Evolutionary conservation across 352 stramenopile species (phyloP), one percentile per base, ranked within the genome.

Genomic region (Phytopythium aichiense): DNA sequence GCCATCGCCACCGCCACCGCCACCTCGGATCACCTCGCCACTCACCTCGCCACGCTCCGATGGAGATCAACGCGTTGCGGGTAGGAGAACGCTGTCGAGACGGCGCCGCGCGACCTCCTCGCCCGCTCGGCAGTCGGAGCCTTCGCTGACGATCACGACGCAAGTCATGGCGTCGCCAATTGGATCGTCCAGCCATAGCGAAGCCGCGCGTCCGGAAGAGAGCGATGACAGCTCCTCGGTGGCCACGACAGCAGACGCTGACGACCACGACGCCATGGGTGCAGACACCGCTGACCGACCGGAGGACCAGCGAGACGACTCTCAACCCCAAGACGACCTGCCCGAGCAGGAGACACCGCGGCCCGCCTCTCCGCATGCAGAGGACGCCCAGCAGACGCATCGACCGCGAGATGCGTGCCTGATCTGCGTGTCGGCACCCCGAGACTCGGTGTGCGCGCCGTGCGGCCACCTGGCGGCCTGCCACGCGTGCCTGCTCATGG

Each of bases 401-500:
- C 5, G 7, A 7, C 56, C 63, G 22, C 64, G 60, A 2, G 60
- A 73, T 49, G 49, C 65, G 52, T 88, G 76, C 55, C 58, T 71
- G n/a, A 73, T 88, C 55, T 88, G 77, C 63, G 77, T 79, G 61
- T 70, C 74, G 28, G 62, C 65, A 8, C 37, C 60, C 40, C 66
- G 79, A 12, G 71, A 84, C 56, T 73, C 79, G 18, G 72, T 80
- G 23, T 84, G 76, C 50, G 68, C 79, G 20, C 79, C 76, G 22
- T 88, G 76, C n/a, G 79, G 79, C 4, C 79, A 88, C 64, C 63
- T 79, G 35, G 74, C 76, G 2, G 76, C 72, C 9, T 88, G 79
- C 51, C 60, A 73, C 51, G 25, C 51, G 0, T 88, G 79, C 25
- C 63, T 88, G 51, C 45, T 60, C 16, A 68, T 43, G 22, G 67